phyloP scores from a whole-genome alignment of 2,329 filamentous ascomycete genomes.

The Periconia sp. region DNA sequence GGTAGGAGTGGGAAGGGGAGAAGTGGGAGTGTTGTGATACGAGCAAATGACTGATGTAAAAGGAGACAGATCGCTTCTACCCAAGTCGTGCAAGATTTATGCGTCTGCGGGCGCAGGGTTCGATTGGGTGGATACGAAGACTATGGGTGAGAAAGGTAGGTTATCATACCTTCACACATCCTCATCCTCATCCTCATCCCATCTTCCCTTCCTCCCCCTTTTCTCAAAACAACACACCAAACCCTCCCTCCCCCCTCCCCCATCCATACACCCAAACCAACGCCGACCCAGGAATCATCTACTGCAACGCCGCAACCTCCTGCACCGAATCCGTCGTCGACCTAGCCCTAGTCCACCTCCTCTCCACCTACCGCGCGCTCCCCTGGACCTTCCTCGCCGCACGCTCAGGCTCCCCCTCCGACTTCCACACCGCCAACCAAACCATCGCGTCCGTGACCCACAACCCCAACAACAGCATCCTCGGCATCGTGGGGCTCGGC shows the following conservation, averaged over 20 bases:
- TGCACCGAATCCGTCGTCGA: conserved; percentile 74
- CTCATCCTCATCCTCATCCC: too few relatives aligned
- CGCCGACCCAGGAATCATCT: conserved; percentile 58
- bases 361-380: conserved; percentile 69
- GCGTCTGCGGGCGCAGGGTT: conserved; percentile 64
- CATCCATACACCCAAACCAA: neutral
- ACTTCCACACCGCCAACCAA: conserved; percentile 62
- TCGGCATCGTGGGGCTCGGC: conserved; percentile 71
- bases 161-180: conserved; percentile 24
- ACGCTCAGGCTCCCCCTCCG: conserved; percentile 43
- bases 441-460: conserved; percentile 61
- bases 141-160: conserved; percentile 62
- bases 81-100: conserved; percentile 57
- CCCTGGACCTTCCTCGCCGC: conserved; percentile 65
- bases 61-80: conserved; percentile 41
- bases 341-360: conserved; percentile 68
- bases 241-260: neutral
- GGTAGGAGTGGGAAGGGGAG: neutral
- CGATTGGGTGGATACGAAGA: conserved; percentile 63
- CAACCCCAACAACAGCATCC: conserved; percentile 62
- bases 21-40: too few relatives aligned
- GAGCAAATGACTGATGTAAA: neutral
- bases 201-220: neutral
- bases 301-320: conserved; percentile 72
- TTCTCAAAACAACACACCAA: neutral